phyloP scores from a whole-genome alignment of 179 eudicot species.

The Beta corolliflora region DNA sequence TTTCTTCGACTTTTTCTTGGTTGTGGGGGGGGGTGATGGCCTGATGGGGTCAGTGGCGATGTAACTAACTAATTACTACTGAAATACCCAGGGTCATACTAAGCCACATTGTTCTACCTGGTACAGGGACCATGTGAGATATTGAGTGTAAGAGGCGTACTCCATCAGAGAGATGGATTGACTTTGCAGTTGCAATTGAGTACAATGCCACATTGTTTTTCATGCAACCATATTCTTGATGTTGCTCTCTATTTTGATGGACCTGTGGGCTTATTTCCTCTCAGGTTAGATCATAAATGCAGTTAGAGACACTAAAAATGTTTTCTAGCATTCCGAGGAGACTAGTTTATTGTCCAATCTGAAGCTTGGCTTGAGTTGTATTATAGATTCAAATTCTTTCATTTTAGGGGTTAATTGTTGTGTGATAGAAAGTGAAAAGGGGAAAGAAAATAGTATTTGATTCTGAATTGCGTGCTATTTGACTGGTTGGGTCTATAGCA shows the following conservation, averaged over 20 bases:
- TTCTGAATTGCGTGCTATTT: neutral
- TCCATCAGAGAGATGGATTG: neutral
- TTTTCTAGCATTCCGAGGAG: neutral
- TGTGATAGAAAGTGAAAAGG: neutral
- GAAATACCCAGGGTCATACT: neutral
- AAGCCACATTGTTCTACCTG: neutral
- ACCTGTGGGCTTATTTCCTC: neutral
- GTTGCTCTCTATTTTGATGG: neutral
- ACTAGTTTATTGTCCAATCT: neutral
- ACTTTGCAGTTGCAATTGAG: neutral
- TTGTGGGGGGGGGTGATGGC: no score
- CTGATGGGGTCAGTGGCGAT: no score
- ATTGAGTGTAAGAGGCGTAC: neutral
- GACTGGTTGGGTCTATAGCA: neutral
- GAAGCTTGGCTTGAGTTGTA: neutral
- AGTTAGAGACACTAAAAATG: neutral
- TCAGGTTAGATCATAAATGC: neutral
- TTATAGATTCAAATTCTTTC: neutral
- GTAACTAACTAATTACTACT: neutral
- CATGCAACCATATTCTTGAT: neutral
- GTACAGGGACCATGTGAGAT: neutral
- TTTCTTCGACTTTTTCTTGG: neutral
- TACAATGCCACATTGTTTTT: neutral
- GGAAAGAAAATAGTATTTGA: neutral
- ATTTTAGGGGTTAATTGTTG: neutral